phyloP scores from a whole-genome alignment of 768 basidiomycete genomes.

The Psilocybe subaeruginosa region DNA sequence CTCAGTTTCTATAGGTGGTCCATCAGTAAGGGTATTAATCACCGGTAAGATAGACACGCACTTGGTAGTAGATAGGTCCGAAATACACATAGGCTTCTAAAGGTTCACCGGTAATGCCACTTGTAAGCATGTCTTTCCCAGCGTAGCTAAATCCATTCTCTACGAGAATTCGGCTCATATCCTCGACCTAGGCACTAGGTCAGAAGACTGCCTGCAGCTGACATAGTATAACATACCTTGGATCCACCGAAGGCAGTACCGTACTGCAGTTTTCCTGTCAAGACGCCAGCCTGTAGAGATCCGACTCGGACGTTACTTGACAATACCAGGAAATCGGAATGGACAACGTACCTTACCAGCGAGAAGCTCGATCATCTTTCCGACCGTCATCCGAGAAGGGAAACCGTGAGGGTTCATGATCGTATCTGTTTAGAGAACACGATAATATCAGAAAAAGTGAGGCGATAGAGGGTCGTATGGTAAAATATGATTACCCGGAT shows the following conservation, averaged over 20 bases:
- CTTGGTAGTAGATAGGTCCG: slow-evolving; percentile 98
- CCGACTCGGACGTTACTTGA: slow-evolving; percentile 5
- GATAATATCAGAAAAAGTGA: slow-evolving; percentile 16
- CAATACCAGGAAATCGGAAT: background rate
- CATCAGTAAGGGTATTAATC: slow-evolving; percentile 16
- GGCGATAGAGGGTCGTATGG: slow-evolving; percentile 3
- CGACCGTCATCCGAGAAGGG: slow-evolving; percentile 98
- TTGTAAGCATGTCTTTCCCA: slow-evolving; percentile 99
- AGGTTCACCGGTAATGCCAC: slow-evolving; percentile 96
- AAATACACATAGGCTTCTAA: slow-evolving; percentile 98
- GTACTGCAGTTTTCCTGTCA: slow-evolving; percentile 88
- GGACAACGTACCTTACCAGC: slow-evolving; percentile 77
- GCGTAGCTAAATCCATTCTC: slow-evolving; percentile 96
- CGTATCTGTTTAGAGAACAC: slow-evolving; percentile 59
- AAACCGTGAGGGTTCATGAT: slow-evolving; percentile 99
- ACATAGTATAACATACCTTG: slow-evolving; percentile 56
- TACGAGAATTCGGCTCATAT: slow-evolving; percentile 96
- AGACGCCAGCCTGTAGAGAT: slow-evolving; percentile 76
- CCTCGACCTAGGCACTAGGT: slow-evolving; percentile 71
- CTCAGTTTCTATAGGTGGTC: slow-evolving; percentile 78
- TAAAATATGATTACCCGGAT: slow-evolving; percentile 62
- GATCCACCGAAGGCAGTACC: slow-evolving; percentile 98
- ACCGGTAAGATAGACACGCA: slow-evolving; percentile 31
- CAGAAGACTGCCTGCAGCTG: background rate
- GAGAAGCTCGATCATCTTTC: slow-evolving; percentile 98